These are phyloP conservation scores for Termitomyces eurrhizus DNA, from an alignment of 768 basidiomycete species.

Conservation along the genomic window DNA sequence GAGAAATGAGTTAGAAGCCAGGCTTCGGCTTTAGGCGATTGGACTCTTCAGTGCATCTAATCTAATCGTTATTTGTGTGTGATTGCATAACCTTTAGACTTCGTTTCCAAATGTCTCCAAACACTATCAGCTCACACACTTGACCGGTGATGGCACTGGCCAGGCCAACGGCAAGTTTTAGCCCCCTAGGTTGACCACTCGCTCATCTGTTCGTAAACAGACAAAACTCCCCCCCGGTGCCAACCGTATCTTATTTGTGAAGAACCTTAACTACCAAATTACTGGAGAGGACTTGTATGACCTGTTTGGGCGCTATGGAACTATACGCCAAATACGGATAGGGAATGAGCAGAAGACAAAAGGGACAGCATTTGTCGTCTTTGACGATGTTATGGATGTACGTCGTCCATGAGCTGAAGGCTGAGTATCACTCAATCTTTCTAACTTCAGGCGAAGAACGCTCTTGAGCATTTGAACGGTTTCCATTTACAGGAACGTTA, in stretches of 20 bases:
- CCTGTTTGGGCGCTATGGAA: conserved; percentile 95
- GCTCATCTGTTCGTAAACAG: conserved; percentile 30
- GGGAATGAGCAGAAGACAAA: conserved; percentile 90
- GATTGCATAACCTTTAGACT: not conserved
- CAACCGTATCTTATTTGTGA: conserved; percentile 89
- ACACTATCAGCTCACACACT: not conserved
- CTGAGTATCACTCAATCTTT: conserved; percentile 11
- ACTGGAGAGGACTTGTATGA: conserved; percentile 95
- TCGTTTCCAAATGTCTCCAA: not conserved
- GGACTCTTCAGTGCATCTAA: not conserved
- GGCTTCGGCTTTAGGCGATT: too few species aligned
- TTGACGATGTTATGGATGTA: conserved; percentile 95
- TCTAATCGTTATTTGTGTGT: conserved; percentile 13
- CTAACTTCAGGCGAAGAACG: conserved; percentile 73
- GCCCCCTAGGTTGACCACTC: not conserved
- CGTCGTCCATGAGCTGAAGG: conserved; percentile 22
- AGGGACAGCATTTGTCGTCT: conserved; percentile 96
- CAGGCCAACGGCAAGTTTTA: conserved; percentile 59
- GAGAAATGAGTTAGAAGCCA: too few species aligned
- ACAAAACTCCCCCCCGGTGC: conserved; percentile 89
- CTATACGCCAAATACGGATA: conserved; percentile 91
- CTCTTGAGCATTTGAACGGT: conserved; percentile 93
- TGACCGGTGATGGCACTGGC: conserved; percentile 52
- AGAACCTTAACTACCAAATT: conserved; percentile 90
- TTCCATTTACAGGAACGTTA: conserved; percentile 98